A percentile compares a stretch with the other conserved stretches of the same genome.
phyloP scores from a whole-genome alignment of 306 rosid species.

The Pueraria montana region DNA sequence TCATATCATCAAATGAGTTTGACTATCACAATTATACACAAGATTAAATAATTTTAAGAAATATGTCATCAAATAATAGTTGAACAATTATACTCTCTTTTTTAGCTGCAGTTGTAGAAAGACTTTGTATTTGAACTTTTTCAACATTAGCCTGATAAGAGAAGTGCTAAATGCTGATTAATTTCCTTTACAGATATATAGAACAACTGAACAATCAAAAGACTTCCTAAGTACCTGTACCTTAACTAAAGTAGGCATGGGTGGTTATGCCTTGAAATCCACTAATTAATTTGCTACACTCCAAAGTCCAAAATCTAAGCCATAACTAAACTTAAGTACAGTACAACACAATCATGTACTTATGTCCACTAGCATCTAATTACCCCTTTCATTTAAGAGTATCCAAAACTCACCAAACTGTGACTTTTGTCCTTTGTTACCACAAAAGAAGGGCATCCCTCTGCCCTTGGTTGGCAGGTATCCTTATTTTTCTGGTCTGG shows the following conservation, averaged over 20 bases:
- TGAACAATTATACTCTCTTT: not conserved
- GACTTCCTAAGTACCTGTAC: not conserved
- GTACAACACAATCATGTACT: conserved; percentile 4
- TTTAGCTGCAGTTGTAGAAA: not conserved
- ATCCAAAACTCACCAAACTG: not conserved
- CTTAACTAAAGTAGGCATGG: conserved; percentile 42
- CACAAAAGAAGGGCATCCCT: not conserved
- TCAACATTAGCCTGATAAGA: not conserved
- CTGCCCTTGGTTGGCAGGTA: conserved; percentile 15
- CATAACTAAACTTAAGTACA: conserved; percentile 27
- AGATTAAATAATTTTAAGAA: not conserved
- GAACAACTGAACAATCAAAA: conserved; percentile 11
- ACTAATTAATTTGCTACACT: conserved; percentile 16
- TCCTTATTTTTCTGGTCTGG: not conserved
- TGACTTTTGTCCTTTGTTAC: conserved; percentile 18
- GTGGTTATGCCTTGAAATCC: conserved; percentile 42
- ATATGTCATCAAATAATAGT: not conserved
- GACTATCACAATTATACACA: not conserved
- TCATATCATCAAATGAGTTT: not conserved
- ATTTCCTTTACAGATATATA: conserved; percentile 6
- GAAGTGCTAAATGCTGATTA: not conserved
- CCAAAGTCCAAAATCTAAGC: conserved; percentile 12
- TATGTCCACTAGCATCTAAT: not conserved
- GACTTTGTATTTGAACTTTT: not conserved
- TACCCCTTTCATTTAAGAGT: conserved; percentile 7